Conservation (phyloP, 805 yeast genomes). For the Zygoascus biomembranicola region DNA sequence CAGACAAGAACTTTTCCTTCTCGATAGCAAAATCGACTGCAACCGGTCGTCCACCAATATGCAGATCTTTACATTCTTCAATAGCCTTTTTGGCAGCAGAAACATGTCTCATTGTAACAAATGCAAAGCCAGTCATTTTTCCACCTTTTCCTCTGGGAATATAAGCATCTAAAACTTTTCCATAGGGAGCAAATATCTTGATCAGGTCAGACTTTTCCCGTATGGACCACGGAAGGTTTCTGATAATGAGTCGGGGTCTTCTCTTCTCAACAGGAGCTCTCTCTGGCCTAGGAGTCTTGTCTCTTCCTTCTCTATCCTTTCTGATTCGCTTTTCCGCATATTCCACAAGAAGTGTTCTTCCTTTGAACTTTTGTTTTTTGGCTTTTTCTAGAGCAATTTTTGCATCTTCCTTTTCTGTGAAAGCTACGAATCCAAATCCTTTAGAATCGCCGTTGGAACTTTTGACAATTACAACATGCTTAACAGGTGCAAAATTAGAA, state of each 20-base stretch:
- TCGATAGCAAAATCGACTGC: constrained; percentile 92
- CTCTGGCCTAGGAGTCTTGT: constrained; percentile 10
- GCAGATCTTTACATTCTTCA: constrained; percentile 61
- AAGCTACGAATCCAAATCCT: constrained; percentile 95
- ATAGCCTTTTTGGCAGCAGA: constrained; percentile 74
- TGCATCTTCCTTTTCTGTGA: constrained; percentile 79
- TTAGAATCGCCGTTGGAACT: constrained; percentile 59
- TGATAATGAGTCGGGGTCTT: constrained; percentile 75
- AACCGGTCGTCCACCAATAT: constrained; percentile 83
- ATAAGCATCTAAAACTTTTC: constrained; percentile 79
- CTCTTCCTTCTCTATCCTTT: constrained; percentile 21
- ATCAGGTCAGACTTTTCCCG: constrained; percentile 66
- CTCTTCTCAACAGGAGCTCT: constrained; percentile 50
- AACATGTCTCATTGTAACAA: constrained; percentile 79
- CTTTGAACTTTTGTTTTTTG: constrained; percentile 57
- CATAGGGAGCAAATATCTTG: constrained; percentile 64
- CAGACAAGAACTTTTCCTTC: constrained; percentile 71
- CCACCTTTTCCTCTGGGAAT: constrained; percentile 87
- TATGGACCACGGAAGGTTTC: constrained; percentile 96
- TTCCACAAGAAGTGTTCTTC: constrained; percentile 64
- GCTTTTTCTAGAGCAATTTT: constrained; percentile 60
- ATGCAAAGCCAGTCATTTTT: constrained; percentile 89
- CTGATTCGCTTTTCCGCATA: constrained; percentile 91
- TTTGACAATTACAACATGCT: constrained; percentile 89
- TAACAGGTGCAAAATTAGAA: constrained; percentile 88